phyloP scores from a whole-genome alignment of 768 basidiomycete genomes.

The Agrocybe pediades region DNA sequence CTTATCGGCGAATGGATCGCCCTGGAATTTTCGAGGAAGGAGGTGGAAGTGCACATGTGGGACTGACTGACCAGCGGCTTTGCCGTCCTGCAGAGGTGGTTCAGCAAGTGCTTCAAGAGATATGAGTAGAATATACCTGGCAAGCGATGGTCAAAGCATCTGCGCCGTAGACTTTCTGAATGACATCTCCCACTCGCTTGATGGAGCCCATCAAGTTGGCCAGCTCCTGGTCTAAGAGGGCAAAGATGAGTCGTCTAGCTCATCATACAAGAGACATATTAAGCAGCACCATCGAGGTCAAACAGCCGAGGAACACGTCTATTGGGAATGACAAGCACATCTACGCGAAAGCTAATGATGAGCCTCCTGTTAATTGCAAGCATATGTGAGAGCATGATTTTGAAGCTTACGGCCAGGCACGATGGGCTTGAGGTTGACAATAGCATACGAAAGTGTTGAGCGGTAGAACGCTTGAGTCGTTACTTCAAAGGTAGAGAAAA shows the following conservation, averaged over 20 bases:
- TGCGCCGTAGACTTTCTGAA: constrained; percentile 82
- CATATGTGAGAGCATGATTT: neutral
- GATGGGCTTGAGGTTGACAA: constrained; percentile 95
- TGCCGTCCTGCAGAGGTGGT: constrained; percentile 66
- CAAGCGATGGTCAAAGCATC: constrained; percentile 87
- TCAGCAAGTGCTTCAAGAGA: neutral
- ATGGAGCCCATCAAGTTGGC: constrained; percentile 80
- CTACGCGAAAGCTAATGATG: constrained; percentile 29
- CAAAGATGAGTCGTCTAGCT: neutral
- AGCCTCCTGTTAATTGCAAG: neutral
- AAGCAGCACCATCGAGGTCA: constrained; percentile 49
- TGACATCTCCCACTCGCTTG: constrained; percentile 73
- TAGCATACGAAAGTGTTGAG: constrained; percentile 70
- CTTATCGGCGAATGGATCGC: constrained; percentile 62
- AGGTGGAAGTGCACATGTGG: constrained; percentile 98
- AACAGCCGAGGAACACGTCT: constrained; percentile 56
- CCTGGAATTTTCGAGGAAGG: constrained; percentile 74
- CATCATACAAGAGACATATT: neutral
- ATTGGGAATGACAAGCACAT: constrained; percentile 63
- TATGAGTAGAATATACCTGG: constrained; percentile 54
- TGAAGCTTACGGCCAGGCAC: constrained; percentile 82
- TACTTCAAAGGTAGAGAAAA: constrained; percentile 83
- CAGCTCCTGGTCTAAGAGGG: constrained; percentile 58
- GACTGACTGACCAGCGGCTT: constrained; percentile 76
- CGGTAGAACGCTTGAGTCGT: constrained; percentile 76